Base-by-base conservation (phyloP, 2,329 filamentous ascomycete species). In the Mycosphaerella sp. region DNA sequence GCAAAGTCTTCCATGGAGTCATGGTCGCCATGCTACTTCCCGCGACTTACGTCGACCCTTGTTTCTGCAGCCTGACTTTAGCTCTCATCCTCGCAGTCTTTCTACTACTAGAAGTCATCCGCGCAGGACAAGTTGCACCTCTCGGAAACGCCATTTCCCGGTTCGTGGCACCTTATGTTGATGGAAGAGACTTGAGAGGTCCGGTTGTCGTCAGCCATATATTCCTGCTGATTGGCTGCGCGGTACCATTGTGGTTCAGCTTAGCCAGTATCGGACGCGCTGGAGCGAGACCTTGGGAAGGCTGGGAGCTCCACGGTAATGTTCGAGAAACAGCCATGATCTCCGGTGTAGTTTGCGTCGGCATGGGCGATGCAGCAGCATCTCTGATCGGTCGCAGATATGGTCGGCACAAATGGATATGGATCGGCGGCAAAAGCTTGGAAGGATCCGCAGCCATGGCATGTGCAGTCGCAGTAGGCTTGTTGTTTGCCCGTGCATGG, bases 1-100 rank as follows among this genome's bases (percentile, higher is more conserved):
- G 93, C 44, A 98, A 98, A 70, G 87, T 97, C 18, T 98, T 98
- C 68, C 93, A 98, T 69, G 94, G 94, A 60, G 95, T 91, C 79
- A 97, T 97, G 86, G 91, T 97, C 6, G 82, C 83, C 50, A 96
- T 98, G 88, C 84, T 98, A 50, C 77, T 97, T 1, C 90, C 93
- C 0, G 82, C 87, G 1, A 87, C 85, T 2, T 96, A 83, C 66
- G 73, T 97, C 57, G 93, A 98, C 67, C 91, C 93, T 0, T 77
- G 84, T 36, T 97, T 88, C 68, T 83, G 84, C 44, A 81, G 86
- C 1, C 75, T 98, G 10, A 88, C 89, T 0, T 76, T 97, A n/a
- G 77, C 79, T 0, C 73, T 96, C 28, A 81, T 89, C 21, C 78
- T 98, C 32, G 83, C 86, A 3, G 76, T 94, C 46, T 98, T 98